Evolutionary conservation across 2,329 filamentous ascomycete genomes (phyloP).

Genomic region (Colletotrichum higginsianum): DNA sequence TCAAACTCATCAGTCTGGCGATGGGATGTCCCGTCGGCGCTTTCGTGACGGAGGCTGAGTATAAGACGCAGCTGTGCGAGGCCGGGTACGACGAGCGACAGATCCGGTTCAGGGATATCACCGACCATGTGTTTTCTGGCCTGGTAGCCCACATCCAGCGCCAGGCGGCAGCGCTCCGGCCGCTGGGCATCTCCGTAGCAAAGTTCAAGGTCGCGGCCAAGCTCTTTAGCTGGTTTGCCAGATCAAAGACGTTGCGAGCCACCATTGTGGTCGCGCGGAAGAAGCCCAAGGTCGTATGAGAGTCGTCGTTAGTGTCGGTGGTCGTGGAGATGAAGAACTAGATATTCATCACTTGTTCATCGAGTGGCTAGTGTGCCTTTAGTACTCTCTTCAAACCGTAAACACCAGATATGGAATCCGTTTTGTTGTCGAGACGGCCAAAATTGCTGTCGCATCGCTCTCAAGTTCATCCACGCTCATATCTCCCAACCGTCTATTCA

Average conservation of each 20-base stretch:
- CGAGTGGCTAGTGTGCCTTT: too few species aligned
- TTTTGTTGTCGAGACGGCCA: too few species aligned
- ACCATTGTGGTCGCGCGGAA: slow-evolving; percentile 52
- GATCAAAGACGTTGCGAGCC: slow-evolving; percentile 52
- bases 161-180: slow-evolving; percentile 52
- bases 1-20: slow-evolving; percentile 60
- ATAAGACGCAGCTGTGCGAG: slow-evolving; percentile 59
- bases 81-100: slow-evolving; percentile 61
- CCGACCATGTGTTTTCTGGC: slow-evolving; percentile 66
- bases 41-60: slow-evolving; percentile 62
- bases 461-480: too few species aligned
- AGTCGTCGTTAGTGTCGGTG: not conserved
- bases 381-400: not conserved
- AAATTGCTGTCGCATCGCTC: too few species aligned
- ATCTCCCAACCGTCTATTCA: too few species aligned
- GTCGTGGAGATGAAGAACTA: not conserved
- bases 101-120: slow-evolving; percentile 65
- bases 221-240: slow-evolving; percentile 57
- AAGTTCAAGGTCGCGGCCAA: slow-evolving; percentile 55
- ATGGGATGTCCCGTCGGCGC: slow-evolving; percentile 65
- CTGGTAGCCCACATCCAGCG: slow-evolving; percentile 60
- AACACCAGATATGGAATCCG: too few species aligned
- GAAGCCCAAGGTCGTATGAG: slow-evolving; percentile 2
- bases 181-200: slow-evolving; percentile 55
- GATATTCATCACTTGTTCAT: not conserved